phyloP scores from a whole-genome alignment of 305 asterid genomes.

The Fraxinus ornus region DNA sequence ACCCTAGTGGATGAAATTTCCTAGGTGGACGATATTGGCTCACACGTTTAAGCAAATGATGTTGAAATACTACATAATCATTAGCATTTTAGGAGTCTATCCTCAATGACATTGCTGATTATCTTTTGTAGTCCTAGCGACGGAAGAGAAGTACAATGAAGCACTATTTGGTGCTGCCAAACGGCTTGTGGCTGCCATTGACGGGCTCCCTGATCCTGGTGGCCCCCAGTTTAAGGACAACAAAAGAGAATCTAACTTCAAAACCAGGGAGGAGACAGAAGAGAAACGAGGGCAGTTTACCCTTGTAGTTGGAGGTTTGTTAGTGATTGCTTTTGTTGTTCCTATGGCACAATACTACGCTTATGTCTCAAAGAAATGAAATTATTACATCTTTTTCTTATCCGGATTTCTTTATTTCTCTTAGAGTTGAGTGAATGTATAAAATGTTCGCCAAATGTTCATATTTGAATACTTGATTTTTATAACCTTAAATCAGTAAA shows the following conservation, averaged over 20 bases:
- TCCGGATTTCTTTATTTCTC: conserved; percentile 14
- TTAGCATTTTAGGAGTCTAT: neutral
- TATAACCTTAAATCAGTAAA: neutral
- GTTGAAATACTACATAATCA: neutral
- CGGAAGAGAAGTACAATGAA: conserved; percentile 93
- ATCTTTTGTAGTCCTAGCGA: conserved; percentile 63
- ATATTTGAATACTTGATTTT: conserved; percentile 25
- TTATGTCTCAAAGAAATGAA: conserved; percentile 86
- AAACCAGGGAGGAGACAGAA: conserved; percentile 85
- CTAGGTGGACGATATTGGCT: too few relatives aligned
- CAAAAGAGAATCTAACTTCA: conserved; percentile 93
- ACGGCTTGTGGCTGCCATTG: conserved; percentile 80
- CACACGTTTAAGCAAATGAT: neutral
- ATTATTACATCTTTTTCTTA: conserved; percentile 5
- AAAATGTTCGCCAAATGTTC: conserved; percentile 39
- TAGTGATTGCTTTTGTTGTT: conserved; percentile 97
- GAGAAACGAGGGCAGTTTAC: conserved; percentile 97
- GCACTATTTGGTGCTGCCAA: conserved; percentile 66
- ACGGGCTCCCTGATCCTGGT: conserved; percentile 96
- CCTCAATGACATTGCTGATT: neutral
- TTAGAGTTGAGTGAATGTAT: conserved; percentile 47
- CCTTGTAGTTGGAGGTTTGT: conserved; percentile 94
- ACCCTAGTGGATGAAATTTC: too few relatives aligned
- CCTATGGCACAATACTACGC: conserved; percentile 99
- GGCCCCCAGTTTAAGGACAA: conserved; percentile 72